Base-by-base conservation (phyloP, 2,329 filamentous ascomycete genomes). In the Hawksworthiomyces lignivorus region DNA sequence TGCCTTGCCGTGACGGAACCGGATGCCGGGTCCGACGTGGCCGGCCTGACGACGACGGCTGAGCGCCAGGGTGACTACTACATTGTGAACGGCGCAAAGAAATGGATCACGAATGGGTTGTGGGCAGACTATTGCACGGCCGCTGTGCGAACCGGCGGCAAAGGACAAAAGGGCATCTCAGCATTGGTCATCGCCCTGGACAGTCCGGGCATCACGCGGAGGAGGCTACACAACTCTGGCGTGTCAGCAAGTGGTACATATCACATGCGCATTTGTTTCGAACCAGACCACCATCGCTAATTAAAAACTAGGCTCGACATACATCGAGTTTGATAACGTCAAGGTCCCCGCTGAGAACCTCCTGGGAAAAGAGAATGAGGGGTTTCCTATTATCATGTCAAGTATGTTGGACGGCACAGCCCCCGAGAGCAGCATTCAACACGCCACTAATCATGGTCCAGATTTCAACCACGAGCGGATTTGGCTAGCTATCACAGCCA, bases 391-490 rank as follows among this genome's bases (percentile, higher is more conserved):
- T 59, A 90, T 98, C 73, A 97, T 97, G 90, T 96, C 87, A 62
- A 96, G n/a, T n/a, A n/a, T n/a, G n/a, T n/a, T n/a, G n/a, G n/a
- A n/a, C n/a, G n/a, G n/a, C n/a, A n/a, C n/a, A n/a, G n/a, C n/a
- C n/a, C n/a, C n/a, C n/a, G n/a, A n/a, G n/a, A n/a, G n/a, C n/a
- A n/a, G n/a, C n/a, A n/a, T n/a, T n/a, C n/a, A n/a, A n/a, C n/a
- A n/a, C n/a, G n/a, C n/a, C n/a, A n/a, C n/a, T n/a, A n/a, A n/a
- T n/a, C n/a, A n/a, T n/a, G n/a, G n/a, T n/a, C n/a, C n/a, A n/a
- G n/a, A 96, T 75, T 96, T 96, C 74, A 97, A 97, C 77, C 92
- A 97, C 73, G 92, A 98, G 70, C 87, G 92, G 49, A 89, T 98
- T 54, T 92, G 92, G 49, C 97, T 98, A 65, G 89, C 97, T 68